These are phyloP conservation scores for Carex arenaria DNA, from an alignment of 202 grass and related monocot genomes.

Conservation along the genomic window DNA sequence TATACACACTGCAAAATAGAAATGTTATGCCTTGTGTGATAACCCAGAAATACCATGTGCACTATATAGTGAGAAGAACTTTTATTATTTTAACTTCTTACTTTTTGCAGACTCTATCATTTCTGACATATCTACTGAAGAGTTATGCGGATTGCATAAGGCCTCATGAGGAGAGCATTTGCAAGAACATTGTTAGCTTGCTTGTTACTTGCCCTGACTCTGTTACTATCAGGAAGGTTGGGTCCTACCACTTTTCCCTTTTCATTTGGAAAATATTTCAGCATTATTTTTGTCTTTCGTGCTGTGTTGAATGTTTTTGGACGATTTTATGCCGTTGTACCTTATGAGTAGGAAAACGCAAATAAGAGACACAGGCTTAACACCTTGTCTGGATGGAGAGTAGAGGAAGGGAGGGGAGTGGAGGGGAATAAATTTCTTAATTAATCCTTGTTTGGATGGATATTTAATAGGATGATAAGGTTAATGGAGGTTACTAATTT, in stretches of 20 bases:
- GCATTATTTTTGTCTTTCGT: conserved; percentile 6
- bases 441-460: no score
- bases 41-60: not conserved
- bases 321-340: not conserved
- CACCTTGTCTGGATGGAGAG: no score
- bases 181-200: conserved; percentile 98
- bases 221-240: conserved; percentile 92
- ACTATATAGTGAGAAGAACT: not conserved
- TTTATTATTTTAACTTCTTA: conserved; percentile 4
- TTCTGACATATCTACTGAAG: conserved; percentile 90
- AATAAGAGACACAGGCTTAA: not conserved
- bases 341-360: not conserved
- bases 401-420: no score
- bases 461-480: no score
- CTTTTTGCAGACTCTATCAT: conserved; percentile 76
- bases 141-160: conserved; percentile 93
- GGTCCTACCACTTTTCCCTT: conserved; percentile 5
- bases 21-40: not conserved
- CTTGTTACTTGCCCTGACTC: conserved; percentile 96
- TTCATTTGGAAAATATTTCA: not conserved
- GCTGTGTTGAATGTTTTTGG: conserved; percentile 15
- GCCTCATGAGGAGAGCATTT: conserved; percentile 94
- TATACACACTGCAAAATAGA: not conserved
- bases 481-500: no score
- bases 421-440: no score